Conservation (phyloP, 345 rosid genomes). For the Cardamine chenopodiifolia region DNA sequence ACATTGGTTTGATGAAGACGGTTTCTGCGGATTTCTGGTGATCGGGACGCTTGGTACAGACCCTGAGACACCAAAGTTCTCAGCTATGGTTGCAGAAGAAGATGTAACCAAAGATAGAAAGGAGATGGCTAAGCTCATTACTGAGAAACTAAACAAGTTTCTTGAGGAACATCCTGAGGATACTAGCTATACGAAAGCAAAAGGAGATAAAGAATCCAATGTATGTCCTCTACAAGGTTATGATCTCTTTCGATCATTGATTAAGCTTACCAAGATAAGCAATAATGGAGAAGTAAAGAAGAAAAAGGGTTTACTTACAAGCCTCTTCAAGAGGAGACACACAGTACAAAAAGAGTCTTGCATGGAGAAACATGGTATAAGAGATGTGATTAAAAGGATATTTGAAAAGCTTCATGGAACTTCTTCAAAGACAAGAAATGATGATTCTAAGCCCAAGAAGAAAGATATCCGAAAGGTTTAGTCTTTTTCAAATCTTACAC, state of each 20-base stretch:
- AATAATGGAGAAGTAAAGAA: slow-evolving; percentile 10
- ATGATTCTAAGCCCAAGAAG: slow-evolving; percentile 24
- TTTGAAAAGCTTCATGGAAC: slow-evolving; percentile 14
- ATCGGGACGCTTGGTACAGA: slow-evolving; percentile 37
- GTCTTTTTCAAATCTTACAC: background rate
- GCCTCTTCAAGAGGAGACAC: slow-evolving; percentile 25
- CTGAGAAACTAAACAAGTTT: slow-evolving; percentile 33
- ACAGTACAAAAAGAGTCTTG: background rate
- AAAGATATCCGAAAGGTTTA: slow-evolving; percentile 38
- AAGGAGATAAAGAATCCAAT: slow-evolving; percentile 2
- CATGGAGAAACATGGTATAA: slow-evolving; percentile 22
- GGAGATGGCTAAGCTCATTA: slow-evolving; percentile 25
- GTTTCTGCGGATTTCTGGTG: slow-evolving; percentile 37
- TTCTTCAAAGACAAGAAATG: slow-evolving; percentile 1
- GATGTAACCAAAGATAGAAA: background rate
- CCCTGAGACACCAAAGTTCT: slow-evolving; percentile 39
- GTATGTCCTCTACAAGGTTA: slow-evolving; percentile 5
- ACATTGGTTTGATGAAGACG: slow-evolving; percentile 22
- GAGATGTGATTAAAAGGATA: slow-evolving; percentile 15
- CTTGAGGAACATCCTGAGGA: slow-evolving; percentile 11
- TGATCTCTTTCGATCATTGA: slow-evolving; percentile 1
- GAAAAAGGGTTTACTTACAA: slow-evolving; percentile 12
- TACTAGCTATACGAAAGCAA: background rate
- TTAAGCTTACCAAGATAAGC: slow-evolving; percentile 5
- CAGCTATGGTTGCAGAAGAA: slow-evolving; percentile 13